Percentiles rank a stretch among this genome's conserved stretches.
Evolutionary conservation across 805 yeast genomes (phyloP).

Genomic region (Blastobotrys parvus): DNA sequence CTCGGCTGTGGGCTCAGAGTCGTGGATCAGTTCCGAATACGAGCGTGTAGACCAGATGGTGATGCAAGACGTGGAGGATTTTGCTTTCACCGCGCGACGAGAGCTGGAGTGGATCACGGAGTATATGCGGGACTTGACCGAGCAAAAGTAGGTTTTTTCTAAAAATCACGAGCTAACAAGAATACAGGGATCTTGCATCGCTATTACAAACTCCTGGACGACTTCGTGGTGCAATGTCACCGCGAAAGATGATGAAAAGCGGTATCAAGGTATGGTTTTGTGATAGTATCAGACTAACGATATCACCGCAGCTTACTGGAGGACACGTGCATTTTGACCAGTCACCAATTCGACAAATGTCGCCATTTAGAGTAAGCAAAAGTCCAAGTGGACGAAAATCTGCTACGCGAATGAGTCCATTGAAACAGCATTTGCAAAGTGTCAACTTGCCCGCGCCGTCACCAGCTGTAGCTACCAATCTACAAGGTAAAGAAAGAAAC

Average conservation of each 20-base stretch:
- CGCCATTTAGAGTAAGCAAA: background rate
- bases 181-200: constrained; percentile 11
- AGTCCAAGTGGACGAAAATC: background rate
- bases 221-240: constrained; percentile 13
- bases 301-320: background rate
- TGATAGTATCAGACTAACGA: background rate
- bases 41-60: constrained; percentile 33
- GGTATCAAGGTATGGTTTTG: background rate
- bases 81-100: constrained; percentile 33
- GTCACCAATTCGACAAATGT: background rate
- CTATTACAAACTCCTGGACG: constrained; percentile 23
- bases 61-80: constrained; percentile 31
- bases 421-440: background rate
- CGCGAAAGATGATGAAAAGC: constrained; percentile 2
- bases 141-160: background rate
- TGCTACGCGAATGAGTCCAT: background rate
- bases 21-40: constrained; percentile 42
- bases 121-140: constrained; percentile 29
- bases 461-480: background rate
- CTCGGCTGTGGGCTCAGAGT: constrained; percentile 36
- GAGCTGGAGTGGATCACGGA: constrained; percentile 37
- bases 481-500: background rate
- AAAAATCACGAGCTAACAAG: background rate
- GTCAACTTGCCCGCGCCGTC: background rate
- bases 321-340: background rate